Base-by-base conservation (phyloP, 2,329 filamentous ascomycete species). In the Cladobotryum protrusum region DNA sequence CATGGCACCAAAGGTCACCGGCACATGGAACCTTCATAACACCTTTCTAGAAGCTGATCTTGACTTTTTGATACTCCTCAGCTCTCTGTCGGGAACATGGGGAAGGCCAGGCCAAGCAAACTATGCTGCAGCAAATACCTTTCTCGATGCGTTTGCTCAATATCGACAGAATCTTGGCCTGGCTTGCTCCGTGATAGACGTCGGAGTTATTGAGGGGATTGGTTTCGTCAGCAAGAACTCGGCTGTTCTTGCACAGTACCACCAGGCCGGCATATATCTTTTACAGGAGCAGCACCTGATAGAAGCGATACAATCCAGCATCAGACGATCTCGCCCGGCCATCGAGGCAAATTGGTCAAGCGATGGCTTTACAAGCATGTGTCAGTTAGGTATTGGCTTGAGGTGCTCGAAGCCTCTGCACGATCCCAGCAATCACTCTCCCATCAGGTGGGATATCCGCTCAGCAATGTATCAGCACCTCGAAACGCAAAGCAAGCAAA, bases 51-150 rank as follows among this genome's bases (percentile, higher is more conserved):
- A 29, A 29, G 7, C 20, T 7, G 49, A 53, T 2, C 58, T 66
- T 1, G 62, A 66, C 42, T 69, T 72, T 59, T 71, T 72, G 48
- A 50, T 61, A 14, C 52, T 64, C 14, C 53, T 60, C 45, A 61
- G 57, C 5, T 72, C 69, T 3, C 54, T 66, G 5, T 59, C 59
- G 0, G 62, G 61, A 15, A 52, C 65, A 4, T 49, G 66, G 9
- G 69, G 65, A 11, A 58, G 61, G 20, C 54, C 59, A 5, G 59
- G 57, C 2, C 69, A 72, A 52, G 58, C 62, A 49, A 70, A 67
- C 53, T 74, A 74, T 53, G 56, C 60, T 4, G 65, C 69, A 2
- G 69, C 61, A n/a, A 72, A 72, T 52, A 60, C 62, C 15, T 74
- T 65, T 54, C 56, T 69, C 47, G 64, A 70, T 37, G 59, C 63